Conservation (phyloP, 2,329 filamentous ascomycete species). For the Calonectria pseudoturangicola region DNA sequence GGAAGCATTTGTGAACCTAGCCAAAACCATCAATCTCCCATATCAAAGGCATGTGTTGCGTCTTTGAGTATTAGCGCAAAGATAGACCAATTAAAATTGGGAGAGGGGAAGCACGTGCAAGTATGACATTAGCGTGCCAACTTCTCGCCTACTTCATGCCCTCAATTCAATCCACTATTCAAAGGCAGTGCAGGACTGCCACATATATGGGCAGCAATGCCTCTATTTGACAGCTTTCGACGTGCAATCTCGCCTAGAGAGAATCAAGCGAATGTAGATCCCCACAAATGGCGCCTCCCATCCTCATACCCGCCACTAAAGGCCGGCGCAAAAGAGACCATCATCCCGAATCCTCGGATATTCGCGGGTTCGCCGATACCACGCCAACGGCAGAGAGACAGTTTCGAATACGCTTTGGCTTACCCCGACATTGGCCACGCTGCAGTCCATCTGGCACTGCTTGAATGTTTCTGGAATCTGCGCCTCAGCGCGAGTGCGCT, state of each 20-base stretch:
- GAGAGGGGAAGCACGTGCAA: no score
- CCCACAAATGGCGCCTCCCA: not conserved
- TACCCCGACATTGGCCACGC: conserved; percentile 1
- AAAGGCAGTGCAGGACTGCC: no score
- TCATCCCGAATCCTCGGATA: conserved; percentile 13
- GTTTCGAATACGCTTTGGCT: not conserved
- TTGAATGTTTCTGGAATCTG: conserved; percentile 17
- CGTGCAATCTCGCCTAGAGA: not conserved
- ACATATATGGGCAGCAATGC: not conserved
- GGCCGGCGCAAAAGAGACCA: not conserved
- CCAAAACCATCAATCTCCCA: no score
- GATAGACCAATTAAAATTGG: no score
- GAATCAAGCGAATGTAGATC: conserved; percentile 2
- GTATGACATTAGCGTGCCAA: no score
- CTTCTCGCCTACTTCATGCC: no score
- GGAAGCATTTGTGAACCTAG: no score
- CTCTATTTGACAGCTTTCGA: not conserved
- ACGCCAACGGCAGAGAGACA: not conserved
- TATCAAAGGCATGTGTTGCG: no score
- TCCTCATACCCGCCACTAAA: not conserved
- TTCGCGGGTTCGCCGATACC: not conserved
- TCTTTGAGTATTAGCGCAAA: no score
- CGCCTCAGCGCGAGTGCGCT: not conserved
- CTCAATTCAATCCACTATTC: no score
- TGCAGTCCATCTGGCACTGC: not conserved